Base-by-base conservation (phyloP, 2,329 filamentous ascomycete genomes). In the Macroventuria anomochaeta region DNA sequence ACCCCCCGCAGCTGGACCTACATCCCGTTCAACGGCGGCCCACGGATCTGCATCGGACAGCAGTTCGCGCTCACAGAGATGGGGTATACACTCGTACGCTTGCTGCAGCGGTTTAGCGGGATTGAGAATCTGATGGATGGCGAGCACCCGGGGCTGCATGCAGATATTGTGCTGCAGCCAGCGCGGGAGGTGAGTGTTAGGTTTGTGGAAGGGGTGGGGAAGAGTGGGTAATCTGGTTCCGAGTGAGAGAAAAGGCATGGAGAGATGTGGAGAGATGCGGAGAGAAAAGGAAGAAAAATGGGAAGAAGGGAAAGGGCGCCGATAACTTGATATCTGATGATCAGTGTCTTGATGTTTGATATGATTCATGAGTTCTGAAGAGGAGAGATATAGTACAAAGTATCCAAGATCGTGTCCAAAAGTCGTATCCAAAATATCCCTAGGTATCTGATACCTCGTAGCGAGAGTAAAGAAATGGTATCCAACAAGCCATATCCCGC, bases 11-110 rank as follows among this genome's bases (percentile, higher is more conserved):
- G 64, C 11, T 83, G 80, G 80, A 77, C 77, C 1, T 80, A 74
- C 39, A 71, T 80, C 2, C 79, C 79, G 0, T 81, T 81, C 60
- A 80, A 80, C 42, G 79, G 78, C 3, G 77, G 79, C 0, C 78
- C 79, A 3, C 58, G 79, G 1, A 80, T 81, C n/a, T 81, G 79
- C 53, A 77, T 81, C 29, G 79, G 79, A 0, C 79, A 81, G 70
- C 78, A 81, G 52, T 81, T 81, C 58, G 79, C 79, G 11, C 67
- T 81, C 21, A 81, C 78, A 1, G 79, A 81, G 60, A 78, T 81
- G 75, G 78, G 69, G 2, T 81, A 81, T 53, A 80, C 78, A 7
- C 65, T 79, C 17, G 77, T 78, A 11, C 67, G 79, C 20, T 66
- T 81, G 18, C 64, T 81, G 47, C 79, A 81, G 65, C 68, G 67